phyloP scores from a whole-genome alignment of 306 rosid genomes.

The Hippophae gyantsensis region DNA sequence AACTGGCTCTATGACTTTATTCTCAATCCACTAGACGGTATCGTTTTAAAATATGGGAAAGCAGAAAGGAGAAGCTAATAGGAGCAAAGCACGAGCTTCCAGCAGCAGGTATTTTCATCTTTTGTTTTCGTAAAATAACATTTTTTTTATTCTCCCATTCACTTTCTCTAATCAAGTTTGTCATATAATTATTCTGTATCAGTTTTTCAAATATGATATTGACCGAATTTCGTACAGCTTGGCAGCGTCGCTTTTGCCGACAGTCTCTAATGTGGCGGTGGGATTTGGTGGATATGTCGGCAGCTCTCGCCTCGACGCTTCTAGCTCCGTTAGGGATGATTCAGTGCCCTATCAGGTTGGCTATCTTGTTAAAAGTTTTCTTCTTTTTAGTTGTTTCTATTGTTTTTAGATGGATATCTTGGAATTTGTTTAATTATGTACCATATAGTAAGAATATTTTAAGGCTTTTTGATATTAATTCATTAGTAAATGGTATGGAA shows the following conservation, averaged over 20 bases:
- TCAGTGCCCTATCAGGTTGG: constrained; percentile 45
- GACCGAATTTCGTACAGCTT: constrained; percentile 29
- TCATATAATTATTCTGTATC: not conserved
- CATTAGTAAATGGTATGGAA: not conserved
- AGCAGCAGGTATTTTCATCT: constrained; percentile 61
- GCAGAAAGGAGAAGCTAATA: constrained; percentile 75
- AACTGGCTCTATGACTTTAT: not conserved
- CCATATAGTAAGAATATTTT: no score
- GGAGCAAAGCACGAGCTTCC: constrained; percentile 79
- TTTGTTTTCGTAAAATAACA: not conserved
- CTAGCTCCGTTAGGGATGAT: constrained; percentile 45
- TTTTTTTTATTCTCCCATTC: not conserved
- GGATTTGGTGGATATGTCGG: constrained; percentile 96
- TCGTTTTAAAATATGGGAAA: constrained; percentile 44
- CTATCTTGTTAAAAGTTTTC: not conserved
- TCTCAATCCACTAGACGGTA: not conserved
- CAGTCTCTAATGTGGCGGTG: constrained; percentile 49
- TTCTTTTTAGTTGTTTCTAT: not conserved
- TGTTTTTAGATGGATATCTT: not conserved
- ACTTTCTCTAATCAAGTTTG: not conserved
- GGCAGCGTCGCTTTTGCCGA: constrained; percentile 79
- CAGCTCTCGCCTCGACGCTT: constrained; percentile 63
- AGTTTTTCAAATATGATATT: not conserved
- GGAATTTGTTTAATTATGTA: not conserved
- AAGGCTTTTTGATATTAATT: not conserved